Conservation (phyloP, 2,329 filamentous ascomycete genomes). For the Reticulascus tulasneorum region DNA sequence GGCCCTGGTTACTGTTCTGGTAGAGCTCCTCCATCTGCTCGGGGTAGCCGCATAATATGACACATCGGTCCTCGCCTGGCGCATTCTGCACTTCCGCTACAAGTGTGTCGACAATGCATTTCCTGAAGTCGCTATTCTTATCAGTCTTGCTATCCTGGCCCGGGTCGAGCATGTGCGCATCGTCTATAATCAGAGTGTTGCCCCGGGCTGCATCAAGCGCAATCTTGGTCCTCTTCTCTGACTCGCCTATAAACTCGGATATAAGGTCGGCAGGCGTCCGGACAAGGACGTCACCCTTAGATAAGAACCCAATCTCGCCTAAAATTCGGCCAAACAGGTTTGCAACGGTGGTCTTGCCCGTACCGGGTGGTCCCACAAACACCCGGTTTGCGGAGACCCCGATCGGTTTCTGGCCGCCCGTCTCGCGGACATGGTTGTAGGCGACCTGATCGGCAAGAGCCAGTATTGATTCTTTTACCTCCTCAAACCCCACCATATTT, state of each 20-base stretch:
- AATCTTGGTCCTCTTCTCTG: conserved; percentile 53
- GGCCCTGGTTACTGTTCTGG: conserved; percentile 55
- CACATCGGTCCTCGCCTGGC: conserved; percentile 59
- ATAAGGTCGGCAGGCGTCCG: conserved; percentile 60
- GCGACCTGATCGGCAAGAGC: conserved; percentile 46
- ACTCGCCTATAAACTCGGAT: conserved; percentile 47
- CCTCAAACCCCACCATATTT: conserved; percentile 45
- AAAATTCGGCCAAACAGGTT: conserved; percentile 60
- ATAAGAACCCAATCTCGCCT: conserved; percentile 54
- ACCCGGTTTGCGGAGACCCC: conserved; percentile 52
- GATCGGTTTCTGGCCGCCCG: conserved; percentile 45
- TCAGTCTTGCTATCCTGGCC: conserved; percentile 13
- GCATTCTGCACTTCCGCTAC: conserved; percentile 58
- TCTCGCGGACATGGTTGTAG: conserved; percentile 53
- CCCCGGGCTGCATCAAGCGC: conserved; percentile 52
- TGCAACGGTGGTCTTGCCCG: conserved; percentile 61
- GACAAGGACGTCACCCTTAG: conserved; percentile 54
- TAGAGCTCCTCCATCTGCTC: conserved; percentile 59
- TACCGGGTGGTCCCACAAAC: conserved; percentile 59
- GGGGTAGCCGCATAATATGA: conserved; percentile 59
- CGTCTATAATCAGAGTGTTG: conserved; percentile 62
- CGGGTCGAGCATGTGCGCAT: conserved; percentile 53
- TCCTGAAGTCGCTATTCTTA: conserved; percentile 34
- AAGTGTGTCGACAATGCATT: conserved; percentile 56
- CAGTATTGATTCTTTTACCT: conserved; percentile 50